Base-by-base conservation (phyloP, 2,329 filamentous ascomycete genomes). In the Sclerotinia nivalis region DNA sequence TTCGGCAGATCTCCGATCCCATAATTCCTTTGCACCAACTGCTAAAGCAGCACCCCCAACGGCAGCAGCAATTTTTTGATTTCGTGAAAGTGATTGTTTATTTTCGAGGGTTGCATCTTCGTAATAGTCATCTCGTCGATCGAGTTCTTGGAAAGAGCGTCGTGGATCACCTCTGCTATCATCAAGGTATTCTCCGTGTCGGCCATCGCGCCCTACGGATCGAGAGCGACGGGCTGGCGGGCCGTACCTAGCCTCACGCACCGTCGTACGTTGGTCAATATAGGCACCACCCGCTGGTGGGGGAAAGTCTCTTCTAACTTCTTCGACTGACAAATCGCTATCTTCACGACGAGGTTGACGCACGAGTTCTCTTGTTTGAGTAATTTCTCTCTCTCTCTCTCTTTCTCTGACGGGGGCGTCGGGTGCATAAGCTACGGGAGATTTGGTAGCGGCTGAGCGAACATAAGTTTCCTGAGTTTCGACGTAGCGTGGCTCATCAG, bases 271-370 rank as follows among this genome's bases (percentile, higher is more conserved):
- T 67, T 73, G 73, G 58, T 72, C 71, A 69, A 64, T 68, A 49
- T 76, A 76, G 62, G 69, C 73, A 50, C 69, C 74, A 40, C 72
- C 71, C 13, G 70, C 72, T 20, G 77, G 88, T 9, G 93, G 92
- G 45, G 92, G 92, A 76, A 96, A 97, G 75, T 96, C 92, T 74
- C 93, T 89, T 73, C 88, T 88, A 71, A 96, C 88, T 81, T 96
- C 92, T 81, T 97, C 94, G 77, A 96, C 81, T 2, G 89, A 89
- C 37, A 90, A 82, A 59, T 90, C 89, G 79, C 90, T 93, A 76
- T 93, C 90, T 78, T 94, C 90, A 73, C 91, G 89, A 64, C 83
- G 78, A 69, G 77, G 78, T 37, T 86, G 83, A 49, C 86, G 86
- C 18, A 89, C 81, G 10, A 90, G 81, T 55, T 88, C 87, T 45